Evolutionary conservation across 2,329 filamentous ascomycete species (phyloP).

Genomic region (Trichoderma sp.): DNA sequence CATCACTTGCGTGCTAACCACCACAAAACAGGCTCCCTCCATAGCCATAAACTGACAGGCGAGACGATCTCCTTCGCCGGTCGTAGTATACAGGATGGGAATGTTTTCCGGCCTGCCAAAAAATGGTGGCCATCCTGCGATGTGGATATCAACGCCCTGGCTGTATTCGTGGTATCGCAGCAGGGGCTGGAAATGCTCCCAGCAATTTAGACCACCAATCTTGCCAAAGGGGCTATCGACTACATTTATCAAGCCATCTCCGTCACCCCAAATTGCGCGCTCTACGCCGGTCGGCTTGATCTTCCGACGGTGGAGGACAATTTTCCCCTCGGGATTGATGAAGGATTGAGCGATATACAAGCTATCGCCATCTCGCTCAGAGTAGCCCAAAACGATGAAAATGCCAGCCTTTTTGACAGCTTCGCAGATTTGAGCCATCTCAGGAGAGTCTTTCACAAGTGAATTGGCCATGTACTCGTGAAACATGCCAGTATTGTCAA

Average conservation of each 20-base stretch:
- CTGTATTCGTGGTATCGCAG: neutral
- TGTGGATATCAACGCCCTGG: neutral
- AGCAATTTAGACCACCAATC: conserved; percentile 54
- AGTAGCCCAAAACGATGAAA: conserved; percentile 49
- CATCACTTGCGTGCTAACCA: neutral
- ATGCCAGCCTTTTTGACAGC: conserved; percentile 42
- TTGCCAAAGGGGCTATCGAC: conserved; percentile 49
- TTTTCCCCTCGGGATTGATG: conserved; percentile 48
- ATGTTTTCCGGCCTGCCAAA: neutral
- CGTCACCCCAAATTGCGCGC: conserved; percentile 52
- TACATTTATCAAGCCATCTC: conserved; percentile 42
- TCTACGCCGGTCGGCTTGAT: conserved; percentile 51
- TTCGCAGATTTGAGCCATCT: conserved; percentile 44
- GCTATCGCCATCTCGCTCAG: conserved; percentile 44
- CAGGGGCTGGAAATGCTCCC: conserved; percentile 45
- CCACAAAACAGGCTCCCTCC: neutral
- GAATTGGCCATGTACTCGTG: conserved; percentile 28
- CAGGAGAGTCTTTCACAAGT: conserved; percentile 33
- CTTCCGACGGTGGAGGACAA: conserved; percentile 47
- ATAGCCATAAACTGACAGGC: neutral
- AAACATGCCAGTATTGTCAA: neutral
- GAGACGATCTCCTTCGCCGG: neutral
- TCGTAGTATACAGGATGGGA: neutral
- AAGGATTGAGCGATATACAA: conserved; percentile 51
- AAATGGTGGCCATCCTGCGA: neutral